Evolutionary conservation across 371 early-diverging fungal species (phyloP), one percentile per base, ranked within the genome.

Genomic region (Zopfochytrium polystomum): DNA sequence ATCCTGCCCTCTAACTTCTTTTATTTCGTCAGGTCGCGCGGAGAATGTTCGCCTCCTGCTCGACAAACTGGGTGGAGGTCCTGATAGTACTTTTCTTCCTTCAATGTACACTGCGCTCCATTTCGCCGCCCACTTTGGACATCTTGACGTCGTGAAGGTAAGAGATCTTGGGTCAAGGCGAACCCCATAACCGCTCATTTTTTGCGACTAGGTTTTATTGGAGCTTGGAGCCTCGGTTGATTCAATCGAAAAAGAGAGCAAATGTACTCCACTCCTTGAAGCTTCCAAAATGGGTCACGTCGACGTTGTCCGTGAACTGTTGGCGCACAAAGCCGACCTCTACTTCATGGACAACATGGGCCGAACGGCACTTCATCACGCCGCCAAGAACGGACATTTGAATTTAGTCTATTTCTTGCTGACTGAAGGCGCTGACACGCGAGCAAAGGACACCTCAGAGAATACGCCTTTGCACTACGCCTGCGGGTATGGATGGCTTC

Each of bases 381-480:
- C 84, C 2, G 62, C 69, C 49, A 78, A 76, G 52, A 65, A 71
- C 62, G 85, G 85, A 1, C 75, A 78, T 30, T 62, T 64, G 15
- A 75, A 76, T 2, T 56, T 80, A 4, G 78, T 60, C 13, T 61
- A 70, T 5, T 68, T 70, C 23, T 61, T 84, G 22, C 59, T 84
- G 7, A 43, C 64, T 7, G 55, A 66, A 32, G 86, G 84, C 32
- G 74, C 78, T 2, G 70, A 84, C 65, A 68, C 79, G 7, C 55
- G 77, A 52, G 71, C 72, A 2, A 22, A 52, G 11, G 86, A 85
- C 62, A 77, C 79, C 3, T 80, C 80, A 1, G 58, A 63, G 11
- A 85, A 85, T 47, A 59, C 67, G 0, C 73, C 83, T 9, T 45
- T 75, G 30, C 85, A 85, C 59, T 82, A 81, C 66, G 84, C 84